Evolutionary conservation across 768 basidiomycete species (phyloP).

Genomic region (Auriscalpium orientale): DNA sequence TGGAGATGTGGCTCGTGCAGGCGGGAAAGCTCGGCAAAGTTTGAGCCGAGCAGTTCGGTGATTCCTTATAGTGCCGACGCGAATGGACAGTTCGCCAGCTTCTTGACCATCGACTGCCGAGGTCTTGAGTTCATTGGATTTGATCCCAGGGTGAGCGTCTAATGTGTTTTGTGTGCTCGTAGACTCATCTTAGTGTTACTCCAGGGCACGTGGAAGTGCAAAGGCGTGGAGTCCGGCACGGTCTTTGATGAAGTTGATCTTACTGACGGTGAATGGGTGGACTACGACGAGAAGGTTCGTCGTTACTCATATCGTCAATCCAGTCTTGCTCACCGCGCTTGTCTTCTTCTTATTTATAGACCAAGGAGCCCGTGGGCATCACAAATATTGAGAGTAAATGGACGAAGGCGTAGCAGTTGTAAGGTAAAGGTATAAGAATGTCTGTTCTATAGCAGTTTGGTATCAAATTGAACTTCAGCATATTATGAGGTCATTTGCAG

Average conservation of each 20-base stretch:
- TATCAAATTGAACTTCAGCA: not conserved
- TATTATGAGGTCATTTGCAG: not conserved
- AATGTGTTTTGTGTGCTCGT: not conserved
- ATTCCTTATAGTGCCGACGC: constrained; percentile 55
- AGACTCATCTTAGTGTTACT: not conserved
- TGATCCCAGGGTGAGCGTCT: constrained; percentile 52
- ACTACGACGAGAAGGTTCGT: constrained; percentile 85
- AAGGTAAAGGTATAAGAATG: not conserved
- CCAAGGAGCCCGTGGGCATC: constrained; percentile 59
- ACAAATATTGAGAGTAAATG: constrained; percentile 60
- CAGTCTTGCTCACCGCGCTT: not conserved
- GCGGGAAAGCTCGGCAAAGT: constrained; percentile 77
- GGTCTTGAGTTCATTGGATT: constrained; percentile 80
- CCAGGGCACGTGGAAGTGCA: constrained; percentile 76
- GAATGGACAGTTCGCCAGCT: constrained; percentile 49
- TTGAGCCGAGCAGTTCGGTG: constrained; percentile 44
- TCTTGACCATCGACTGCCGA: constrained; percentile 75
- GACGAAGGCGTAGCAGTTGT: constrained; percentile 42
- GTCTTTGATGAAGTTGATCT: constrained; percentile 63
- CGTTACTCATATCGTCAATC: not conserved
- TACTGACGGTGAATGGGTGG: constrained; percentile 66
- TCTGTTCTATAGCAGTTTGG: constrained; percentile 1
- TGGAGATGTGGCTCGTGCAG: constrained; percentile 77
- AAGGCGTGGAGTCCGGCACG: constrained; percentile 48
- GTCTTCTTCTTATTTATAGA: constrained; percentile 27